Base-by-base conservation (phyloP, 441 rosid genomes). In the Cnidoscolus chayamansa region DNA sequence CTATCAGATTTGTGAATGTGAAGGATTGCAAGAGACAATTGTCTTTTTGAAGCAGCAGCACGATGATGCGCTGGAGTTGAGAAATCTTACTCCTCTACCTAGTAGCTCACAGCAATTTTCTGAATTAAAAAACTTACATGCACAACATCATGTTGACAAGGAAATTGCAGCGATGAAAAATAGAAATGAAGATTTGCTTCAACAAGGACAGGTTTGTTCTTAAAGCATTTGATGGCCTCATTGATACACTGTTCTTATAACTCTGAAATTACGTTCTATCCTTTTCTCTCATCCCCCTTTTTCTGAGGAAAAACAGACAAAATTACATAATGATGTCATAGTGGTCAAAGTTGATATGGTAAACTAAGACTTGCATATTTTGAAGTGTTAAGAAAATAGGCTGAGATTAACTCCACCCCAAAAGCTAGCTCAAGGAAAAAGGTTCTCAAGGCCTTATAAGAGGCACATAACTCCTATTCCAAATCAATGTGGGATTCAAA, bases 31-130 rank as follows among this genome's bases (percentile, higher is more conserved):
- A 78, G 95, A 85, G 81, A 86, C 86, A 47, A 74, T 91, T 75
- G 84, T 76, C 80, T 85, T 86, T 75, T 79, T 93, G 77, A 89
- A 87, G 84, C 96, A 89, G 80, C 94, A 93, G 82, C 92, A 91
- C 75, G 77, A 86, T 13, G 94, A 91, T 61, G 86, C 87, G 13
- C 81, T 84, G 59, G 94, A 92, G 69, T 76, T 67, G 35, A 84
- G 76, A 73, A 82, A 79, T 77, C 20, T 56, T 56, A 84, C 82
- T 54, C 74, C 83, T 7, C 53, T 63, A n/a, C 75, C 83, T 25
- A 78, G 78, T 77, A 78, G 61, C 75, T 86, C 86, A 2, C 87
- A 82, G 70, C 70, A 81, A 60, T 62, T 83, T 31, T 64, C 82
- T 45, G 86, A 79, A 70, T 72, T 80, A 31, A 81, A 81, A 72